Base-by-base conservation (phyloP, 345 rosid genomes). In the Brassica nigra region DNA sequence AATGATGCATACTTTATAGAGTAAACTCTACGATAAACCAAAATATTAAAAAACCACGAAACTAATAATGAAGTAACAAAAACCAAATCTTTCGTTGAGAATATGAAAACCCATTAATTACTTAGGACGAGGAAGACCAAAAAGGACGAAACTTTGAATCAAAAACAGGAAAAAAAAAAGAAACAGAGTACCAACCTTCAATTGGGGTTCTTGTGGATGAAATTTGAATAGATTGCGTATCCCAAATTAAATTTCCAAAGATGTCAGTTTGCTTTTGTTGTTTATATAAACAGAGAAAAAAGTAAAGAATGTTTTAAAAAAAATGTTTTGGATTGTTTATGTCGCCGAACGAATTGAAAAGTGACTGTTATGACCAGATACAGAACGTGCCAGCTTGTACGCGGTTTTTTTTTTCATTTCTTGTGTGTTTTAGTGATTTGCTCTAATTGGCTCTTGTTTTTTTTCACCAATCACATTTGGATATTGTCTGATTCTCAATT, bases 381-480 rank as follows among this genome's bases (percentile, higher is more conserved):
- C 62, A 75, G 68, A 16, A 80, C 83, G 80, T 80, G 83, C 80
- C 83, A 80, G 76, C 80, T 44, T 80, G 76, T 76, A 68, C 75
- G 83, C 82, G 68, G 67, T 58, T 37, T 27, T 44, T 5, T 29
- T 18, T 23, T 57, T 42, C 3, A 39, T 18, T 70, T 37, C 4
- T 5, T 16, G 0, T 18, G 4, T 11, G 9, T 47, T 44, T 44
- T 11, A 44, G 52, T 54, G 23, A 54, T 54, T 69, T 69, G 28
- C 49, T 42, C 34, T 39, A 5, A 49, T 57, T 57, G 23, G 2
- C 62, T 55, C 4, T 18, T 20, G 28, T 23, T 20, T 20, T 69
- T 69, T 70, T 9, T 70, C 1, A n/a, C 44, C 6, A 64, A 37
- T 78, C 61, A 78, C 34, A 61, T 63, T 57, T 71, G 34, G 64